These are phyloP conservation scores for Saccharum spontaneum DNA, from an alignment of 176 grass and related monocot species.

Conservation along the genomic window DNA sequence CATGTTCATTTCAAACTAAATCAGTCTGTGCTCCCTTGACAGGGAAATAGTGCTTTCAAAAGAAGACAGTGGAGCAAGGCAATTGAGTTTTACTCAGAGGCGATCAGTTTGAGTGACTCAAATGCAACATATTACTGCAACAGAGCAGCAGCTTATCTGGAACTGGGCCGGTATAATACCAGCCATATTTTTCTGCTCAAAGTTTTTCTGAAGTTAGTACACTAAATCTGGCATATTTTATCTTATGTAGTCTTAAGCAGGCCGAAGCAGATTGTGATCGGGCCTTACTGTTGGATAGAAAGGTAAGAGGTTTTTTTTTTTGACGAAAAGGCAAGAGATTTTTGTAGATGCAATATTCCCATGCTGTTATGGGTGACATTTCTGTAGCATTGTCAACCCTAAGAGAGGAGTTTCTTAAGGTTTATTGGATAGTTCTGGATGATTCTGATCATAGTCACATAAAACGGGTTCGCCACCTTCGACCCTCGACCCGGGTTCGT, in stretches of 20 bases:
- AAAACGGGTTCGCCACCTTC: too few species aligned
- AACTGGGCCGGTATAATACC: slow-evolving; percentile 71
- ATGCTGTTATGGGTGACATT: not conserved
- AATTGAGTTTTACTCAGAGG: slow-evolving; percentile 75
- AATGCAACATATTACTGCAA: slow-evolving; percentile 97
- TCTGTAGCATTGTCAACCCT: not conserved
- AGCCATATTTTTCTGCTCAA: slow-evolving; percentile 27
- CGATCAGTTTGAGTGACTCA: slow-evolving; percentile 66
- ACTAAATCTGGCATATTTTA: slow-evolving; percentile 25
- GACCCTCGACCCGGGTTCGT: too few species aligned
- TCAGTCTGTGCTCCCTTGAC: slow-evolving; percentile 12
- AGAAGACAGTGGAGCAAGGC: slow-evolving; percentile 86
- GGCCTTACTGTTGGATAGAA: slow-evolving; percentile 84
- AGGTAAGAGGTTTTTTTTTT: slow-evolving; percentile 42
- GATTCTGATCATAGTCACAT: too few species aligned
- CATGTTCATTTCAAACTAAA: not conserved
- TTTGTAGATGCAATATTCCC: not conserved
- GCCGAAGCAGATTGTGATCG: slow-evolving; percentile 83
- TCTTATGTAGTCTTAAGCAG: slow-evolving; percentile 75
- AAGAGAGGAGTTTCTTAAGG: not conserved
- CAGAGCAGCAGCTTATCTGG: slow-evolving; percentile 92
- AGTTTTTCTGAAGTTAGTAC: slow-evolving; percentile 25
- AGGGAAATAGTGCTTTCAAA: slow-evolving; percentile 94
- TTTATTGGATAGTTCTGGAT: slow-evolving; percentile 2
- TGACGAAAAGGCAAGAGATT: slow-evolving; percentile 48